Percentiles rank a stretch among this genome's conserved stretches.
These are phyloP conservation scores for Colletotrichum sp. DNA, from an alignment of 2,329 filamentous ascomycete species.

Conservation along the genomic window DNA sequence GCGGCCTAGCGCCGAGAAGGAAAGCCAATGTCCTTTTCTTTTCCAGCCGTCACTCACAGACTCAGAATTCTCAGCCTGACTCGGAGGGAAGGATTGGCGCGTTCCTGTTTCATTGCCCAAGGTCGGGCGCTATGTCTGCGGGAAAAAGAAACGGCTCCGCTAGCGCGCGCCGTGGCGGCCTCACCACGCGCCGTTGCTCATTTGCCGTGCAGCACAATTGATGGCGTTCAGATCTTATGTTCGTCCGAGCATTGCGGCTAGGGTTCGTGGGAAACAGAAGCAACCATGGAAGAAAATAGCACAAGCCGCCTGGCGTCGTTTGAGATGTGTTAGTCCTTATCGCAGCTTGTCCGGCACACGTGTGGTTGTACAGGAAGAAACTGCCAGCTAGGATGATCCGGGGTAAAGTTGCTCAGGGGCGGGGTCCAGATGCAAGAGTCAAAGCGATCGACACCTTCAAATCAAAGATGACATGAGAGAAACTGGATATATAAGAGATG, in stretches of 20 bases:
- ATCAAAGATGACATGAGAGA: neutral
- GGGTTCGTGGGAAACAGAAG: neutral
- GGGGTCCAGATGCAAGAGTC: neutral
- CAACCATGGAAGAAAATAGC: neutral
- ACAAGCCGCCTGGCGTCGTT: conserved; percentile 4
- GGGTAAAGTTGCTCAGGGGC: conserved; percentile 8
- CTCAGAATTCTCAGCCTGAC: neutral
- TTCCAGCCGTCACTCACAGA: neutral
- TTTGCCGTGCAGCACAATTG: neutral
- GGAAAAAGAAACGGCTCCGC: conserved; percentile 5
- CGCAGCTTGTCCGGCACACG: neutral
- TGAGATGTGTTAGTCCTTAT: neutral
- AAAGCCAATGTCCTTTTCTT: neutral
- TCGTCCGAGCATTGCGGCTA: conserved; percentile 6
- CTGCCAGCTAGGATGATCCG: conserved; percentile 1
- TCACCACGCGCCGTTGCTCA: conserved; percentile 10
- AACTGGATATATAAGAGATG: conserved; percentile 11
- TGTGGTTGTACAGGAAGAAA: neutral
- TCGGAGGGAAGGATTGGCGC: neutral
- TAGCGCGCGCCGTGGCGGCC: conserved; percentile 9
- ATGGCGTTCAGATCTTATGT: neutral
- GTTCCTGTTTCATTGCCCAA: conserved; percentile 2
- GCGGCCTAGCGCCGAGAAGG: neutral
- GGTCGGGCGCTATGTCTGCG: neutral
- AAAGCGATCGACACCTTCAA: neutral